Percentiles rank a stretch among this genome's conserved stretches.
Evolutionary conservation across 2,329 filamentous ascomycete genomes (phyloP).

Genomic region (Beauveria australis): DNA sequence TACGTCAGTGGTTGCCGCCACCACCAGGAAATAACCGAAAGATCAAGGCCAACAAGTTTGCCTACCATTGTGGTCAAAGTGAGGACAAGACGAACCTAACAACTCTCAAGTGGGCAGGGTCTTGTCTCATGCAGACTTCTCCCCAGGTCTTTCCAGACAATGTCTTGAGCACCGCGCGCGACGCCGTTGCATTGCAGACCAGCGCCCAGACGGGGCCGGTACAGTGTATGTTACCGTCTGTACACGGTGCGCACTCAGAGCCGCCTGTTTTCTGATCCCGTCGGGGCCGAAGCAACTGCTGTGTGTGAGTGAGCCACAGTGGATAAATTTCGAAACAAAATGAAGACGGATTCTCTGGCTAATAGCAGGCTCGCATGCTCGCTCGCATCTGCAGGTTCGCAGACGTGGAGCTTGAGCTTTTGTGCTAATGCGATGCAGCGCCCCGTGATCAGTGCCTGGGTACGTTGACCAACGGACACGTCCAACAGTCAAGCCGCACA

Average conservation of each 20-base stretch:
- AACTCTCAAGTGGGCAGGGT: background rate
- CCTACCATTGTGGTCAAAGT: background rate
- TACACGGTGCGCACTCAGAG: background rate
- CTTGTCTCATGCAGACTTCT: background rate
- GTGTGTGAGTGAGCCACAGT: background rate
- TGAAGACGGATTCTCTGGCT: background rate
- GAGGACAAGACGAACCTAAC: background rate
- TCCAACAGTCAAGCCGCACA: background rate
- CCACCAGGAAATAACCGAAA: background rate
- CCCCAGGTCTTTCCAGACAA: background rate
- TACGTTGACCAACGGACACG: conserved; percentile 7
- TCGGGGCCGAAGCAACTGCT: background rate
- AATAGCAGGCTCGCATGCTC: background rate
- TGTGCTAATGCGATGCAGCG: conserved; percentile 3
- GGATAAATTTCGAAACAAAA: background rate
- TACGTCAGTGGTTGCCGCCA: background rate
- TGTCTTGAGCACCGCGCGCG: background rate
- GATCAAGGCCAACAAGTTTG: background rate
- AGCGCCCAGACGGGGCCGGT: background rate
- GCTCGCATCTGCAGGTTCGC: conserved; percentile 7
- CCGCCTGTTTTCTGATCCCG: background rate
- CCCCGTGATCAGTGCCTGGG: background rate
- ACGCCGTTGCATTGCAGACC: background rate
- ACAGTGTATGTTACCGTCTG: background rate
- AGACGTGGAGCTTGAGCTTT: background rate